A percentile compares a stretch with the other conserved stretches of the same genome.
phyloP scores from a whole-genome alignment of 2,329 filamentous ascomycete genomes.

The Monilinia vaccinii-corymbosi region DNA sequence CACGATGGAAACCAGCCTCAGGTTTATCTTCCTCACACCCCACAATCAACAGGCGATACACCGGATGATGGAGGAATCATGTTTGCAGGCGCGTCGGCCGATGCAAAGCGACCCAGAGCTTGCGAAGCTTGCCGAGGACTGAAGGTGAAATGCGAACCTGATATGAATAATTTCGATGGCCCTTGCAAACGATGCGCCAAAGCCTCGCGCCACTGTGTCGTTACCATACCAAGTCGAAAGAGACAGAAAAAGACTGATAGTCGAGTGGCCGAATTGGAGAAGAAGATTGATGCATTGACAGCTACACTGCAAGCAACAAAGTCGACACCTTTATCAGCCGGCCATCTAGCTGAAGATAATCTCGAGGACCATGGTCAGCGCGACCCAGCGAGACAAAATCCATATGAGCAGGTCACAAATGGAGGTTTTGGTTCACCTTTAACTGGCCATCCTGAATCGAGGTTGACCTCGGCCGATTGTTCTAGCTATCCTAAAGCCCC shows the following conservation, averaged over 20 bases:
- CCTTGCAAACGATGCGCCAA: constrained; percentile 35
- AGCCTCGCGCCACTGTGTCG: constrained; percentile 32
- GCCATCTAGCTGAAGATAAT: constrained; percentile 10
- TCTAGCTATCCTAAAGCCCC: constrained; percentile 21
- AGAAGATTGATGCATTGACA: constrained; percentile 35
- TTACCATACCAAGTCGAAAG: constrained; percentile 34
- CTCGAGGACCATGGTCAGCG: constrained; percentile 7
- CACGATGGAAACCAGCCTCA: constrained; percentile 10
- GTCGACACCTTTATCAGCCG: constrained; percentile 11
- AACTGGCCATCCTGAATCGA: constrained; percentile 16
- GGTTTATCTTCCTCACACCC: constrained; percentile 21
- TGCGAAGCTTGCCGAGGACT: constrained; percentile 36
- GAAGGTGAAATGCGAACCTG: constrained; percentile 35
- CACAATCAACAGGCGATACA: constrained; percentile 17
- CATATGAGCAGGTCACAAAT: constrained; percentile 30
- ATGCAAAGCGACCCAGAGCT: constrained; percentile 31
- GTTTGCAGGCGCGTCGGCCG: constrained; percentile 18
- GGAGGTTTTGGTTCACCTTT: constrained; percentile 23
- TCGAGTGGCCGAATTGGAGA: constrained; percentile 36
- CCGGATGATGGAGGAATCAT: constrained; percentile 17
- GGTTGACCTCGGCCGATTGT: constrained; percentile 20
- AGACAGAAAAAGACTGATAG: constrained; percentile 37
- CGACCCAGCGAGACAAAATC: constrained; percentile 13
- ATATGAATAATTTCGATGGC: constrained; percentile 27
- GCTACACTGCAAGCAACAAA: constrained; percentile 30